Base-by-base conservation (phyloP, 2,329 filamentous ascomycete species). In the Ascochyta viciae-villosae region DNA sequence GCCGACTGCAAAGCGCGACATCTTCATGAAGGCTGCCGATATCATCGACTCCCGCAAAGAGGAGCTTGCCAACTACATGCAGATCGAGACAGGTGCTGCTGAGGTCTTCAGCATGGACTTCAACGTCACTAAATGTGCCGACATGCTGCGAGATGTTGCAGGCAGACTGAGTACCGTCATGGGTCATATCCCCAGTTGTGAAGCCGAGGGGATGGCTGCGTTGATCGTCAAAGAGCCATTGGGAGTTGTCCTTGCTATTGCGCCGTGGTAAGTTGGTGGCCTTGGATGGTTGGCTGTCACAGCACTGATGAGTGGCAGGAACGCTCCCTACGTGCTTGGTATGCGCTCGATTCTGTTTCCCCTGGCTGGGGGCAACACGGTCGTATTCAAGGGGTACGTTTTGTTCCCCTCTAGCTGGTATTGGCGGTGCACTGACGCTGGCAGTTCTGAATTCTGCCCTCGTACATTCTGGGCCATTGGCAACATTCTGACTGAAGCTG, bases 241-340 rank as follows among this genome's bases (percentile, higher is more conserved):
- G 65, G 92, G 92, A 1, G 91, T 95, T 7, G 82, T 93, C 15
- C 78, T 96, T 27, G 87, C 86, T 3, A 92, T 96, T 73, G 90
- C 89, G 2, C 90, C 92, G 9, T 96, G 92, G 91, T 92, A 80
- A 65, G 76, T 55, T 3, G n/a, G 16, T 12, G 9, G 13, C 5
- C 40, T 16, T 22, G 16, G 5, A 19, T n/a, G 5, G 35, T 15
- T 7, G 8, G 33, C 22, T 16, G 6, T 3, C 34, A 23, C 16
- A 4, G 6, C n/a, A 7, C 23, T 22, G n/a, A 33, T 8, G 4
- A 26, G 38, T 31, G 7, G 6, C 34, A 83, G 82, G 82, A 82
- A 87, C 60, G 84, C 83, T 0, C 84, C 77, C 1, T 81, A 79
- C 60, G 65, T 76, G 31, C 68, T 81, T 31, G 76, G 74, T 3